Conservation (phyloP, 2,329 filamentous ascomycete species). For the Sordariomycetes sp. region DNA sequence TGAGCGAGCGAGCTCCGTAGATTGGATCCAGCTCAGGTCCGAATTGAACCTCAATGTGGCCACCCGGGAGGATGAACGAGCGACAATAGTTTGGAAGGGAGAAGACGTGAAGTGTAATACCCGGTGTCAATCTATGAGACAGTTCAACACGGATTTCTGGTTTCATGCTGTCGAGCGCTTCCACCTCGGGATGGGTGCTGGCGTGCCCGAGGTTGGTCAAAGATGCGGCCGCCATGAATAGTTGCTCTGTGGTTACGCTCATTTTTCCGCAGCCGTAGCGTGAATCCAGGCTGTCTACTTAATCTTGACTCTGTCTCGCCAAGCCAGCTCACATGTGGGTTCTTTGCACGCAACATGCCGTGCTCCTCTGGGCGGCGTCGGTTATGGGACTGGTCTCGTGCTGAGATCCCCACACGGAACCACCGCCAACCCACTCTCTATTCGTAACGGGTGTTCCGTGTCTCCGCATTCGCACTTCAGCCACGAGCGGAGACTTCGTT, state of each 20-base stretch:
- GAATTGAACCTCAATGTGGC: conserved; percentile 10
- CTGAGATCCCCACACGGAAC: neutral
- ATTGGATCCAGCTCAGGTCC: conserved; percentile 10
- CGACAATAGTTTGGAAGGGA: neutral
- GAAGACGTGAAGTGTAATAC: conserved; percentile 9
- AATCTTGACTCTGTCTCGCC: neutral
- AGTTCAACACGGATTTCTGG: conserved; percentile 4
- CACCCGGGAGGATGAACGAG: conserved; percentile 4
- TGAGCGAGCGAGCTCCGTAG: conserved; percentile 5
- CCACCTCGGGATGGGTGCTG: too few species aligned
- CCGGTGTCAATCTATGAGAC: conserved; percentile 8
- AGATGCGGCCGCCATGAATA: neutral
- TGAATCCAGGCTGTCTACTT: too few species aligned
- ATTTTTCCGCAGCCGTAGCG: too few species aligned
- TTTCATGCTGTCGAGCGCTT: too few species aligned
- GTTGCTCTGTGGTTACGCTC: neutral
- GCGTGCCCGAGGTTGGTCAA: too few species aligned
- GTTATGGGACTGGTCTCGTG: neutral
- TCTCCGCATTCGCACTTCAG: neutral
- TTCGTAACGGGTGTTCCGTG: neutral
- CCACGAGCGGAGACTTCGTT: neutral
- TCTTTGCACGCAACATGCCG: too few species aligned
- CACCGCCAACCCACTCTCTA: neutral
- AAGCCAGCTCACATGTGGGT: neutral
- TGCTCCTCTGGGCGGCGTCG: neutral